Evolutionary conservation across 129 eudicot species (phyloP).

Genomic region (Artemisia argyi): DNA sequence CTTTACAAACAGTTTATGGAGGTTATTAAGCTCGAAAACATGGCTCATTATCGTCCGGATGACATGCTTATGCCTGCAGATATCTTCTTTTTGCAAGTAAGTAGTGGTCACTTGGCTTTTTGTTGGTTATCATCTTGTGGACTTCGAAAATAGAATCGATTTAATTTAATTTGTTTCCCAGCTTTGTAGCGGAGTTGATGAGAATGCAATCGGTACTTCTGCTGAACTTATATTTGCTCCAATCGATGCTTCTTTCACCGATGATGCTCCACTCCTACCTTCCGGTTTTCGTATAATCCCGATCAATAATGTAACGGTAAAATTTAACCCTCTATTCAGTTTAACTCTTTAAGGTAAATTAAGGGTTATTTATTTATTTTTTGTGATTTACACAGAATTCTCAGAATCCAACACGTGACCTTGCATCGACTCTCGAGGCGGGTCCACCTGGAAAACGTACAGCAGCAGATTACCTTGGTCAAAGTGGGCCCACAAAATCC

Average conservation of each 20-base stretch:
- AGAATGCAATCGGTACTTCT: constrained; percentile 83
- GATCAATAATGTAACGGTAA: constrained; percentile 56
- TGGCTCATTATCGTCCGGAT: constrained; percentile 59
- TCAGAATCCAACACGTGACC: constrained; percentile 88
- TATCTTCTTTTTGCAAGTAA: constrained; percentile 90
- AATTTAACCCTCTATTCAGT: background rate
- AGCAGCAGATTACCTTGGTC: constrained; percentile 44
- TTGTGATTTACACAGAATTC: constrained; percentile 46
- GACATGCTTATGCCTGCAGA: constrained; percentile 84
- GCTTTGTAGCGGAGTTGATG: constrained; percentile 94
- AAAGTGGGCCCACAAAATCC: constrained; percentile 55
- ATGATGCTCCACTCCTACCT: constrained; percentile 94
- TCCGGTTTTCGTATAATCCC: constrained; percentile 97
- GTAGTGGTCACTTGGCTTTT: constrained; percentile 7
- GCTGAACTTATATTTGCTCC: constrained; percentile 97
- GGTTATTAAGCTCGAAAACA: constrained; percentile 83
- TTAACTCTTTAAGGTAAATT: background rate
- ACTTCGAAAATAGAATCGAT: no score
- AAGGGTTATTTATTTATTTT: background rate
- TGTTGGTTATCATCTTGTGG: background rate
- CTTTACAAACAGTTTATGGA: constrained; percentile 73
- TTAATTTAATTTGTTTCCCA: constrained; percentile 26
- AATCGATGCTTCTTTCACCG: constrained; percentile 92
- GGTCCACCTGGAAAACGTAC: constrained; percentile 72
- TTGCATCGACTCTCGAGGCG: constrained; percentile 90